These are phyloP conservation scores for Cryptococcus maquisensis DNA, from an alignment of 1,284 basidiomycete genomes.

Conservation along the genomic window DNA sequence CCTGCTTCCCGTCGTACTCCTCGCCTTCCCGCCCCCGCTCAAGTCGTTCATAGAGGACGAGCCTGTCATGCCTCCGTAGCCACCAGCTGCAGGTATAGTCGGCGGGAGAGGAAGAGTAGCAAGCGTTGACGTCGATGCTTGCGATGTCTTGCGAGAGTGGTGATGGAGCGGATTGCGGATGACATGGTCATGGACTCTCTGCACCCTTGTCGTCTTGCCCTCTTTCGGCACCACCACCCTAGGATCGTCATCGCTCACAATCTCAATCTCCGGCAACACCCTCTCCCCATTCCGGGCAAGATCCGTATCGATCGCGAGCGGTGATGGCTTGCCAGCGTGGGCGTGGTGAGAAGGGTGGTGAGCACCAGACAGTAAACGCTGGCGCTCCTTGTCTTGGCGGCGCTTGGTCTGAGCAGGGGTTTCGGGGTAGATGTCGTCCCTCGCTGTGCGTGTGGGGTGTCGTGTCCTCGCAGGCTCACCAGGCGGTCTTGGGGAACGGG, in stretches of 20 bases:
- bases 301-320: conserved; percentile 21
- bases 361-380: conserved; percentile 4
- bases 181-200: conserved; percentile 34
- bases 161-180: conserved; percentile 24
- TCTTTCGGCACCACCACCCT: conserved; percentile 37
- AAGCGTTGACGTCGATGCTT: background rate
- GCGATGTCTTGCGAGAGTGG: conserved; percentile 5
- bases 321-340: background rate
- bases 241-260: conserved; percentile 47
- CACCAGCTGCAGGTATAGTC: background rate
- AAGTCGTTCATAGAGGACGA: background rate
- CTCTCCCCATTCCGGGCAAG: conserved; percentile 18
- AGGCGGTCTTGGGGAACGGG: background rate
- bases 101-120: background rate
- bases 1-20: background rate
- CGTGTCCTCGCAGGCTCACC: background rate
- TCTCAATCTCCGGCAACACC: conserved; percentile 44
- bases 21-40: background rate
- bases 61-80: background rate
- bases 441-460: background rate
- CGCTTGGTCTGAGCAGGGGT: conserved; percentile 44
- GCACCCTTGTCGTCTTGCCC: conserved; percentile 35
- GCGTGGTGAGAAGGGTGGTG: background rate
- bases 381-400: conserved; percentile 40
- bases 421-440: conserved; percentile 32